These are phyloP conservation scores for Globisporangium sylvaticum DNA, from an alignment of 352 stramenopile genomes.

Conservation along the genomic window DNA sequence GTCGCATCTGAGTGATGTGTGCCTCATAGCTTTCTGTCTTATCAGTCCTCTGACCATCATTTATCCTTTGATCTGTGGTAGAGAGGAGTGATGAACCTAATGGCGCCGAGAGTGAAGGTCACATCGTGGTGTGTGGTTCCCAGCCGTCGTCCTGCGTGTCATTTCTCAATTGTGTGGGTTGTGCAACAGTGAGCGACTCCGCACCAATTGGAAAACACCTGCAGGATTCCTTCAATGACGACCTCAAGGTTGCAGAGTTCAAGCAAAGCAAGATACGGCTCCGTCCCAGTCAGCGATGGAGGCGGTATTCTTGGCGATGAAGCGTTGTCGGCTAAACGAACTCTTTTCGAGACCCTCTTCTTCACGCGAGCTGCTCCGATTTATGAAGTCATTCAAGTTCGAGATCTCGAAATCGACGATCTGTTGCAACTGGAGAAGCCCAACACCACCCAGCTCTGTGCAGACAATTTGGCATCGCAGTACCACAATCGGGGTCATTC, in stretches of 20 bases:
- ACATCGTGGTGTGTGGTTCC: neutral
- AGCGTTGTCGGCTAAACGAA: neutral
- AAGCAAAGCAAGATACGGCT: neutral
- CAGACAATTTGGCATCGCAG: neutral
- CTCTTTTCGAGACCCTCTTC: constrained; percentile 8
- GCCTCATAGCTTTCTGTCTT: neutral
- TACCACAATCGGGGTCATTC: neutral
- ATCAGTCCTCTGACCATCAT: neutral
- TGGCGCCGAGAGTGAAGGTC: neutral
- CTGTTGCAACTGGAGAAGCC: neutral
- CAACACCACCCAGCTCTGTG: neutral
- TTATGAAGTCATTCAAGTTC: constrained; percentile 4
- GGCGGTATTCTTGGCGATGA: neutral
- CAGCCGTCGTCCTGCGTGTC: no score
- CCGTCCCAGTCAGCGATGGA: neutral
- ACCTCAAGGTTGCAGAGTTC: neutral
- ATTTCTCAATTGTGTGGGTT: neutral
- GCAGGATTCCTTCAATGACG: neutral
- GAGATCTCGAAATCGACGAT: constrained; percentile 4
- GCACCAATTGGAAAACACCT: neutral
- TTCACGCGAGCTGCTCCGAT: constrained; percentile 5
- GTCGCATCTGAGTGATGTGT: neutral
- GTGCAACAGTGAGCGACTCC: neutral
- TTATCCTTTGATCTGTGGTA: neutral
- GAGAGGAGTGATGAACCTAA: neutral